Conservation (phyloP, 768 basidiomycete species). For the Pleurotus salmoneostramineus region DNA sequence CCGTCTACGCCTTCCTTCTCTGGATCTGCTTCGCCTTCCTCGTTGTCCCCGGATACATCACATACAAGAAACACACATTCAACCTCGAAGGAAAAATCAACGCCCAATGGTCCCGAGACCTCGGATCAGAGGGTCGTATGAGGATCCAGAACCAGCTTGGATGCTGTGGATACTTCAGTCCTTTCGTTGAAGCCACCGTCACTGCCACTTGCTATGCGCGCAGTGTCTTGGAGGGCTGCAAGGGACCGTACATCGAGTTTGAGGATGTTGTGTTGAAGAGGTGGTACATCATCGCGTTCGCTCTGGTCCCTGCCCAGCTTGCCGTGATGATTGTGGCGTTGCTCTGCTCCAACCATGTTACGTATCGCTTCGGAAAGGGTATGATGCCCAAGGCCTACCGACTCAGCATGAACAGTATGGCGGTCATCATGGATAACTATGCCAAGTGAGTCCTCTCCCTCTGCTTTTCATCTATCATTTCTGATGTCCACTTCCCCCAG, state of each 20-base stretch:
- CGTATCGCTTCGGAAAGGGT: conserved; percentile 84
- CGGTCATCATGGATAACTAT: conserved; percentile 82
- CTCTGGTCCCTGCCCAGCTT: conserved; percentile 67
- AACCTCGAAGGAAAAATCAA: conserved; percentile 83
- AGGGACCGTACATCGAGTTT: conserved; percentile 55
- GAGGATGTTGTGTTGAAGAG: conserved; percentile 48
- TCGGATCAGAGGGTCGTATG: conserved; percentile 58
- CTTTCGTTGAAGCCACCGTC: conserved; percentile 76
- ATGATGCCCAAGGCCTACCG: conserved; percentile 86
- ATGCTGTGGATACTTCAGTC: conserved; percentile 82
- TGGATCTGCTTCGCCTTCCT: conserved; percentile 74
- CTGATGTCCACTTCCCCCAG: conserved; percentile 24
- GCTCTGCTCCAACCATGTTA: conserved; percentile 80
- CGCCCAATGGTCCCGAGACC: conserved; percentile 64
- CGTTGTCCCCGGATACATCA: conserved; percentile 72
- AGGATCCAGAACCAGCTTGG: conserved; percentile 68
- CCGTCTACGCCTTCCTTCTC: conserved; percentile 70
- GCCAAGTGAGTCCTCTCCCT: conserved; percentile 49
- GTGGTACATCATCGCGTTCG: conserved; percentile 68
- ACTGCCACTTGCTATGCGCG: conserved; percentile 73
- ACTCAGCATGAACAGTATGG: conserved; percentile 70
- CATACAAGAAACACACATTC: conserved; percentile 71
- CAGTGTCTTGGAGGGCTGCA: conserved; percentile 71
- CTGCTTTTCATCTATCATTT: neutral
- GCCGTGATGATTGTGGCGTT: conserved; percentile 57